Percentiles rank a stretch among this genome's conserved stretches.
These are phyloP conservation scores for Stephania japonica DNA, from an alignment of 164 flowering plant genomes.

Conservation along the genomic window DNA sequence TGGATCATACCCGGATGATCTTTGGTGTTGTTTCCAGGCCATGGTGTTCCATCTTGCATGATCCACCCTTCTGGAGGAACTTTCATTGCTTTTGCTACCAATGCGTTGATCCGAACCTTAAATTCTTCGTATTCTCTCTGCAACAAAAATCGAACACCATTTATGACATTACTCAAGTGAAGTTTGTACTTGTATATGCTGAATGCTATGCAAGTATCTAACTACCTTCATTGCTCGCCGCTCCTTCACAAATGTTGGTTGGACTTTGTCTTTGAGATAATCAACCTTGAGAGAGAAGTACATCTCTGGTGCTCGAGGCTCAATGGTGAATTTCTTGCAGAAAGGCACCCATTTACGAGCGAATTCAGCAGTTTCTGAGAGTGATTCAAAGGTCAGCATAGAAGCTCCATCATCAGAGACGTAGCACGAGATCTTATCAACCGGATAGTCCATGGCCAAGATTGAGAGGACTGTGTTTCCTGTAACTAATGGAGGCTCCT, in stretches of 20 bases:
- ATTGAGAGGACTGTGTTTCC: constrained; percentile 85
- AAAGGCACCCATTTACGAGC: constrained; percentile 96
- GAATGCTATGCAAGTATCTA: not conserved
- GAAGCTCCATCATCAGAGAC: constrained; percentile 98
- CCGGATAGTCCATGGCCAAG: constrained; percentile 90
- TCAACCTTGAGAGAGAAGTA: constrained; percentile 83
- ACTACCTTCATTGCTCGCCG: constrained; percentile 93
- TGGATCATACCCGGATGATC: constrained; percentile 99
- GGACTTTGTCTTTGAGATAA: constrained; percentile 92
- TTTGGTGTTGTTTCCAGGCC: constrained; percentile 95
- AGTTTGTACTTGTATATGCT: not conserved
- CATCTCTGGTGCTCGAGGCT: constrained; percentile 95
- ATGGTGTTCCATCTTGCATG: constrained; percentile 98
- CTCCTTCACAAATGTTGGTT: constrained; percentile 93
- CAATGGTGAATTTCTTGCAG: constrained; percentile 80
- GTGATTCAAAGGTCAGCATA: constrained; percentile 84
- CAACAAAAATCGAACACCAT: constrained; percentile 1
- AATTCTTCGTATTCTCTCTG: constrained; percentile 99
- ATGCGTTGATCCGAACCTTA: constrained; percentile 82
- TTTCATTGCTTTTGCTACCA: constrained; percentile 79
- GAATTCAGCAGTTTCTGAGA: constrained; percentile 92
- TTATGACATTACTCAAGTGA: not conserved
- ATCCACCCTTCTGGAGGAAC: constrained; percentile 94
- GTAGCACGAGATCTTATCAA: constrained; percentile 92
- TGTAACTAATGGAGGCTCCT: constrained; percentile 95